phyloP scores from a whole-genome alignment of 73 alveolate genomes.

The Paramecium sonneborni region DNA sequence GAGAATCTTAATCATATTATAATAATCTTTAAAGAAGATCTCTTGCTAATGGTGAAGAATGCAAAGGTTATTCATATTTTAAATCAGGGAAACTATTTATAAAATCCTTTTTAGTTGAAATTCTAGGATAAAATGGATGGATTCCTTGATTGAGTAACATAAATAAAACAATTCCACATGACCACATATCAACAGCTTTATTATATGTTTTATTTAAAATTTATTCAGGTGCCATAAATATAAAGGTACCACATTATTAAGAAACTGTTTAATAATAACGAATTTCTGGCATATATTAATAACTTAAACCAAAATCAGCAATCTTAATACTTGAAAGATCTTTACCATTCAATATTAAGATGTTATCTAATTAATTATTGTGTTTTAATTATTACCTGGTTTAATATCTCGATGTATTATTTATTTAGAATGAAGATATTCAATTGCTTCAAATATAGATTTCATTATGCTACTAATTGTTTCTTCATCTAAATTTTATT shows the following conservation, averaged over 20 bases:
- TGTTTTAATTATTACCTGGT: slow-evolving; percentile 48
- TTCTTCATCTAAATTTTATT: background rate
- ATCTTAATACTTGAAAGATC: slow-evolving; percentile 46
- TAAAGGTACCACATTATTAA: slow-evolving; percentile 60
- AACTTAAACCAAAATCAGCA: slow-evolving; percentile 67
- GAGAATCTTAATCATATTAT: background rate
- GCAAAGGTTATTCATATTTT: background rate
- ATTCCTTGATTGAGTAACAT: slow-evolving; percentile 56
- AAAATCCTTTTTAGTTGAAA: background rate
- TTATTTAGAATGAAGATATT: slow-evolving; percentile 68
- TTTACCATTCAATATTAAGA: slow-evolving; percentile 29
- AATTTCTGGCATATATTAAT: slow-evolving; percentile 25
- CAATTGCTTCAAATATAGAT: slow-evolving; percentile 54
- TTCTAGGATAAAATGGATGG: slow-evolving; percentile 58
- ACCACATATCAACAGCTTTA: slow-evolving; percentile 64
- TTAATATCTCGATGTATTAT: slow-evolving; percentile 77
- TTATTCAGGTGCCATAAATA: slow-evolving; percentile 64
- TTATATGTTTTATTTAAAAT: slow-evolving; percentile 39
- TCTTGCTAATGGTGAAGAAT: slow-evolving; percentile 8
- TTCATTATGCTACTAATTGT: background rate
- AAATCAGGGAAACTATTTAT: background rate
- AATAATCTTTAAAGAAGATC: slow-evolving; percentile 57
- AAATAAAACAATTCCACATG: slow-evolving; percentile 60
- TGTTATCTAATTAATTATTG: slow-evolving; percentile 45
- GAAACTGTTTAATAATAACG: slow-evolving; percentile 22